Conservation (phyloP, 805 yeast genomes). For the Suhomyces sp. region DNA sequence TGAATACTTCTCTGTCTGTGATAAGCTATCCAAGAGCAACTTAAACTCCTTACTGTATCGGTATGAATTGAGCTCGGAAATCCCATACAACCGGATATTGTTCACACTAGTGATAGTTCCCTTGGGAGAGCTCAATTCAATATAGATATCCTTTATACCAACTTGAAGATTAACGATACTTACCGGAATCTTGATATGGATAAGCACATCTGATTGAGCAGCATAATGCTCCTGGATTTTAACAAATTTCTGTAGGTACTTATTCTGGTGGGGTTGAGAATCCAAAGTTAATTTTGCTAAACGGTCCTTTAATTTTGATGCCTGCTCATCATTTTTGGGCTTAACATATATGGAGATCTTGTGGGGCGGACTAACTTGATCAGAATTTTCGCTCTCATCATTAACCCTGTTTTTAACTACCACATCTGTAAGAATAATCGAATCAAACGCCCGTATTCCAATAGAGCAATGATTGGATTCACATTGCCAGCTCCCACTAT, state of each 20-base stretch:
- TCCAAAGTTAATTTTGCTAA: constrained; percentile 9
- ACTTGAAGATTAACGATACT: constrained; percentile 33
- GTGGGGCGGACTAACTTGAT: constrained; percentile 14
- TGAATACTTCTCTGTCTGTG: constrained; percentile 1
- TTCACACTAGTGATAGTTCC: constrained; percentile 13
- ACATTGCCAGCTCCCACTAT: constrained; percentile 36
- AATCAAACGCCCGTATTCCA: constrained; percentile 34
- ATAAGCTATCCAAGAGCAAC: constrained; percentile 12
- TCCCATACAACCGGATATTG: constrained; percentile 30
- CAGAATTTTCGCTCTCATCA: neutral
- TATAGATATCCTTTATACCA: constrained; percentile 32
- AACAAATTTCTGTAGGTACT: constrained; percentile 30
- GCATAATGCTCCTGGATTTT: constrained; percentile 26
- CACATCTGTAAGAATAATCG: constrained; percentile 37
- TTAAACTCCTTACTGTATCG: constrained; percentile 24
- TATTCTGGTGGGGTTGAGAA: constrained; percentile 13
- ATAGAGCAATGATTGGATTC: constrained; percentile 27
- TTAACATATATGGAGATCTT: constrained; percentile 28
- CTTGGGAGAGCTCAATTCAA: constrained; percentile 20
- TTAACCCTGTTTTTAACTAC: constrained; percentile 19
- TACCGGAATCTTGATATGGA: constrained; percentile 33
- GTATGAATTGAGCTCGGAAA: constrained; percentile 26
- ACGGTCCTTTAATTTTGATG: constrained; percentile 16
- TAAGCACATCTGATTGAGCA: constrained; percentile 12
- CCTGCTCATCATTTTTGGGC: constrained; percentile 24